A percentile compares a stretch with the other conserved stretches of the same genome.
Conservation (phyloP, 208 protist species). For the Acanthamoeba healyi region DNA sequence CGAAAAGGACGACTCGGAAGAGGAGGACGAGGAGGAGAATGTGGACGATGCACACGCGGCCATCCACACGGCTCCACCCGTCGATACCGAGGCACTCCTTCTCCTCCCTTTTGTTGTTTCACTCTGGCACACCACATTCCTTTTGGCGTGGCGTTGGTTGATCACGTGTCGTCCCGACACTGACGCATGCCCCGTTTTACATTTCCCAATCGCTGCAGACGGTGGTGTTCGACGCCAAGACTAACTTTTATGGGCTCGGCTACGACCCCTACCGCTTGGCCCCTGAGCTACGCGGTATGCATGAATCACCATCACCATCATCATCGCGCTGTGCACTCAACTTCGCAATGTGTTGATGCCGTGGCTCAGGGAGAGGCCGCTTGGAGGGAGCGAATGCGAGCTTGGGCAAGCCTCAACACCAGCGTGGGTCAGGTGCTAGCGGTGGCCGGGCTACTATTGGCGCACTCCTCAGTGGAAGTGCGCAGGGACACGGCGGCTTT, state of each 20-base stretch:
- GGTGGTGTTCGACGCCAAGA: conserved; percentile 64
- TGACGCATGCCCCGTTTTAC: background rate
- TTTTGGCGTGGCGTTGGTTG: background rate
- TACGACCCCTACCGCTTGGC: conserved; percentile 61
- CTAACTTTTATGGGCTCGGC: conserved; percentile 67
- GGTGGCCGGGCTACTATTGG: background rate
- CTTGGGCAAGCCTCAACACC: background rate
- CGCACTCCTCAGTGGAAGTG: conserved; percentile 5
- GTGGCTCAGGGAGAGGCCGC: background rate
- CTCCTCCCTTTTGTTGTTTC: background rate
- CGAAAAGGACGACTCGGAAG: conserved; percentile 17
- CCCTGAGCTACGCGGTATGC: conserved; percentile 20
- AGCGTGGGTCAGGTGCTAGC: background rate
- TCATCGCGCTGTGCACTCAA: background rate
- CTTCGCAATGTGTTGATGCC: background rate
- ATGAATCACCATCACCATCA: background rate
- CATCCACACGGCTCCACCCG: background rate
- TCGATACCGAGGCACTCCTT: conserved; percentile 6
- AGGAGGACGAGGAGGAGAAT: background rate
- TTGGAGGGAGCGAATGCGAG: background rate
- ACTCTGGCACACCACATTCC: background rate
- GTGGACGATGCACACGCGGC: background rate
- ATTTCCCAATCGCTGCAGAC: background rate
- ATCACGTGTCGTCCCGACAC: background rate
- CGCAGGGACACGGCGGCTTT: conserved; percentile 7